Evolutionary conservation across 345 rosid genomes (phyloP), one percentile per base, ranked within the genome.

Genomic region (thale cress (Arabidopsis thaliana)): DNA sequence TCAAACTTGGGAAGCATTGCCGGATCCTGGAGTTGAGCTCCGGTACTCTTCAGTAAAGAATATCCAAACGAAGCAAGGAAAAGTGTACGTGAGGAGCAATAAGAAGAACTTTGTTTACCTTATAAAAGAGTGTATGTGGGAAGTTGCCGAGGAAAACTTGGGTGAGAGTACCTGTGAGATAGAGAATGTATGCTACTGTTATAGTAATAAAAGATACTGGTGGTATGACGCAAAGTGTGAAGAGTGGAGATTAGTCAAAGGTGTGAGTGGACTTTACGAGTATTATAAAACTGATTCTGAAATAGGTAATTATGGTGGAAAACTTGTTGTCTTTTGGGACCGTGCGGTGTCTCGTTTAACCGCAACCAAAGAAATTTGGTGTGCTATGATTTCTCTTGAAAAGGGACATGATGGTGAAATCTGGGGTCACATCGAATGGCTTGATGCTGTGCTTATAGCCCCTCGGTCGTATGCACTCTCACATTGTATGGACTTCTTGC

Each of bases 1-100:
- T 48, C 42, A 65, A 65, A 65, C 11, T 48, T 65, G 69, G 69
- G 30, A 65, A 48, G 1, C 69, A 33, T 65, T 65, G 20, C 57
- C 44, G 2, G 44, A 65, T 65, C 57, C 57, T 65, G 44, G 69
- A 41, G 1, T 2, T 34, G 69, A 65, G 57, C 42, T 65, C 30
- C 44, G 69, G 7, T 48, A 4, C 11, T 63, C 67, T 14, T 45
- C 13, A 0, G 30, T 63, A 8, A 44, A 14, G 4, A 44, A 9
- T 0, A 1, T 44, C 7, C 1, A 25, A 2, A 1, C 0, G 4
- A 7, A n/a, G 4, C 5, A 1, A 63, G 53, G 53, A 42, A 63
- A 44, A 3, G 7, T 63, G 25, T 44, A 14, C 6, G 40, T 63
- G 37, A 28, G 7, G 14, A 40, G 13, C 52, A 30, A 14, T 5